Evolutionary conservation across 2,329 filamentous ascomycete species (phyloP).

Genomic region (Chrysosporium queenslandicum): DNA sequence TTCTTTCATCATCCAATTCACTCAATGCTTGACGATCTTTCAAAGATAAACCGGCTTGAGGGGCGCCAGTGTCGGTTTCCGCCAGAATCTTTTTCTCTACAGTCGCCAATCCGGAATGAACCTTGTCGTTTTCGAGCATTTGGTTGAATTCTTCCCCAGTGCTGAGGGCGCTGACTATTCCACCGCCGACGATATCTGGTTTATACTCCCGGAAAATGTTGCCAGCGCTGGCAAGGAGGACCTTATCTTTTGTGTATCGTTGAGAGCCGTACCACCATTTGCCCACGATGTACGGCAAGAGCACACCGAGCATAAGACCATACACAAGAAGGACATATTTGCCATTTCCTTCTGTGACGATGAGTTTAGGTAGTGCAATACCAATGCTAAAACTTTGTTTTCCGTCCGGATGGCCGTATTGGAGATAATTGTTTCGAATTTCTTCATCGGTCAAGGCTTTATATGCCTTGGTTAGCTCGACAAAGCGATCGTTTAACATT

Average conservation of each 20-base stretch:
- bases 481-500: constrained; percentile 73
- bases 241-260: constrained; percentile 81
- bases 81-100: constrained; percentile 72
- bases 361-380: constrained; percentile 86
- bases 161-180: constrained; percentile 70
- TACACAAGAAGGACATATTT: constrained; percentile 93
- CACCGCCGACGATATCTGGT: constrained; percentile 69
- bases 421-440: constrained; percentile 89
- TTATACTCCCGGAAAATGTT: constrained; percentile 90
- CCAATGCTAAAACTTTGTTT: constrained; percentile 98
- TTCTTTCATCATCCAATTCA: constrained; percentile 66
- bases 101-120: constrained; percentile 69
- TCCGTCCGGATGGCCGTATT: constrained; percentile 92
- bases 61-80: constrained; percentile 42
- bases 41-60: constrained; percentile 49
- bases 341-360: constrained; percentile 84
- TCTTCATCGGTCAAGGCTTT: constrained; percentile 97
- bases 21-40: constrained; percentile 71
- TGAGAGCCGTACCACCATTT: constrained; percentile 99
- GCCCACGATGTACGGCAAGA: constrained; percentile 86
- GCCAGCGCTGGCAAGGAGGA: constrained; percentile 86
- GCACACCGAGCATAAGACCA: constrained; percentile 72
- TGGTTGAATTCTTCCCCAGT: constrained; percentile 76
- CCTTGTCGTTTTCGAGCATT: constrained; percentile 64
- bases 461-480: constrained; percentile 95